Percentiles rank a stretch among this genome's conserved stretches.
Evolutionary conservation across 2,329 filamentous ascomycete genomes (phyloP).

Genomic region (Fusarium stilboides): DNA sequence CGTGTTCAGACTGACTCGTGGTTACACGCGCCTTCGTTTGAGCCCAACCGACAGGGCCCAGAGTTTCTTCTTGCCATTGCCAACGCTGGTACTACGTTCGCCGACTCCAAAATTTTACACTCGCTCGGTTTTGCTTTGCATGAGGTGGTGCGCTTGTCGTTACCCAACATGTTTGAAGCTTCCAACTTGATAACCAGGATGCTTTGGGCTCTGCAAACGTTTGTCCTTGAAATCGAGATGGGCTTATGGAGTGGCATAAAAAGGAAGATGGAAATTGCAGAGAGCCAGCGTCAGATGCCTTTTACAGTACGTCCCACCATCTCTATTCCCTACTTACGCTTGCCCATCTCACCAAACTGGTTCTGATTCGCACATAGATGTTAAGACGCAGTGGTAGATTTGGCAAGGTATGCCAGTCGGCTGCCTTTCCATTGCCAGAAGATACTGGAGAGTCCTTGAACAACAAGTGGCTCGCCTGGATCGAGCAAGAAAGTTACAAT

Average conservation of each 20-base stretch:
- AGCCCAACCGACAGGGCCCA: not conserved
- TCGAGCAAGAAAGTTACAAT: constrained; percentile 5
- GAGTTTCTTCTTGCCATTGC: not conserved
- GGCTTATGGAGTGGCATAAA: not conserved
- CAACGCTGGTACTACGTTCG: not conserved
- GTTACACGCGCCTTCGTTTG: not conserved
- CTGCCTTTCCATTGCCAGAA: not conserved
- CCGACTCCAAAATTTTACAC: not conserved
- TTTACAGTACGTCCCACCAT: not conserved
- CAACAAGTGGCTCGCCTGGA: not conserved
- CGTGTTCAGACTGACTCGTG: not conserved
- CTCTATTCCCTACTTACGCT: no score
- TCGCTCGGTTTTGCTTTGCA: not conserved
- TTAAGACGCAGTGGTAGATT: not conserved
- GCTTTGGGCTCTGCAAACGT: not conserved
- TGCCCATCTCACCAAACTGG: no score
- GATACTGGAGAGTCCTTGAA: not conserved
- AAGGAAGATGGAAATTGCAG: constrained; percentile 7
- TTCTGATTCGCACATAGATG: not conserved
- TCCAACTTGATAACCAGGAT: not conserved
- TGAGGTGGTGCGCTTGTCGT: not conserved
- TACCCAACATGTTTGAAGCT: not conserved
- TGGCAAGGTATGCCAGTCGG: not conserved
- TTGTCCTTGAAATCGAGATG: constrained; percentile 1
- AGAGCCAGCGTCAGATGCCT: constrained; percentile 4